Evolutionary conservation across 352 stramenopile genomes (phyloP).

Genomic region (Phytophthora megakarya): DNA sequence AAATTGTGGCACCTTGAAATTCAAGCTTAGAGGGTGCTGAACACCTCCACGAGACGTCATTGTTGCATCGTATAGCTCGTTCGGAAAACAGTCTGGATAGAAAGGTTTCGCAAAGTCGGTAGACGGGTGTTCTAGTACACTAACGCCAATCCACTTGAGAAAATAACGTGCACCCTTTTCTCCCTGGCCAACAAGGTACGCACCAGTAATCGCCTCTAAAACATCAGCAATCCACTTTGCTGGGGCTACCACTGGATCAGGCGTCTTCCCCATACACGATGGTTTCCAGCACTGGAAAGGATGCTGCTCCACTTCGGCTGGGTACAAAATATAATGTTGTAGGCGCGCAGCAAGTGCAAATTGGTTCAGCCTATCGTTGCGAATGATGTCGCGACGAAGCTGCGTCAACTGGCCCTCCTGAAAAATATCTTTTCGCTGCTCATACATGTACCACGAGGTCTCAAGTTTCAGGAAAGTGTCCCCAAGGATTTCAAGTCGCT

Average conservation of each 20-base stretch:
- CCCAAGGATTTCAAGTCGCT: slow-evolving; percentile 82
- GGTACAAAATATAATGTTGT: slow-evolving; percentile 84
- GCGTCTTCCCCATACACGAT: slow-evolving; percentile 86
- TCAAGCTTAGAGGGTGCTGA: slow-evolving; percentile 39
- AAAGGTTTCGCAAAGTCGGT: slow-evolving; percentile 54
- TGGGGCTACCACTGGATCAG: slow-evolving; percentile 68
- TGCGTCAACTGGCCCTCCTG: slow-evolving; percentile 78
- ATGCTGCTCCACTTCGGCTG: slow-evolving; percentile 78
- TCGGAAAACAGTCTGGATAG: slow-evolving; percentile 74
- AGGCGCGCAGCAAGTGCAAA: slow-evolving; percentile 63
- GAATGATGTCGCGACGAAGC: slow-evolving; percentile 84
- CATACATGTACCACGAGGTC: slow-evolving; percentile 86
- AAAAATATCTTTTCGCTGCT: slow-evolving; percentile 68
- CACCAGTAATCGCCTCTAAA: slow-evolving; percentile 80
- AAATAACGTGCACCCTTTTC: slow-evolving; percentile 81
- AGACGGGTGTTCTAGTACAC: slow-evolving; percentile 45
- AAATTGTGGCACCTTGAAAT: slow-evolving; percentile 63
- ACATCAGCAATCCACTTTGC: slow-evolving; percentile 89
- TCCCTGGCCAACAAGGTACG: slow-evolving; percentile 73
- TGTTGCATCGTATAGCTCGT: slow-evolving; percentile 53
- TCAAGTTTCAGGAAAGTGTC: slow-evolving; percentile 89
- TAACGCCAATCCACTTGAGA: slow-evolving; percentile 77
- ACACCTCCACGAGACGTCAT: slow-evolving; percentile 29
- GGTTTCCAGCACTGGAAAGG: slow-evolving; percentile 87
- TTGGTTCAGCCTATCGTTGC: slow-evolving; percentile 81